phyloP scores from a whole-genome alignment of 306 rosid species.

The Arachis stenosperma region DNA sequence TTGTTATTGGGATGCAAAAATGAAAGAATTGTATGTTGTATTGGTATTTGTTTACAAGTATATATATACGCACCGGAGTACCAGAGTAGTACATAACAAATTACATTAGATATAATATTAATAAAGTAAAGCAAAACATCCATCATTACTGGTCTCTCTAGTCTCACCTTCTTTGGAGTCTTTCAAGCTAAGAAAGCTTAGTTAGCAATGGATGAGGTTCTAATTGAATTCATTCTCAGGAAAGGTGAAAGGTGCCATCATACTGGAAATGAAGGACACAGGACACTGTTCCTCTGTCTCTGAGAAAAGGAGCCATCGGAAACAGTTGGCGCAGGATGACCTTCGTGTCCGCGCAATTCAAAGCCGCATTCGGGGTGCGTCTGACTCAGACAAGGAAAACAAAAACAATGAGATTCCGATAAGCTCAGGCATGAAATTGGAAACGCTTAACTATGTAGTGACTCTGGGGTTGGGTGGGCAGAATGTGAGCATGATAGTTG shows the following conservation, averaged over 20 bases:
- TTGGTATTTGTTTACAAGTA: no score
- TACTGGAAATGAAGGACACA: slow-evolving; percentile 62
- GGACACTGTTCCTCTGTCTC: slow-evolving; percentile 44
- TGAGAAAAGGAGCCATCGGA: slow-evolving; percentile 46
- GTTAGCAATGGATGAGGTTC: no score
- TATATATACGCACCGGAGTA: no score
- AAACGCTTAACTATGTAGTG: slow-evolving; percentile 81
- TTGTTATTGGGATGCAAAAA: no score
- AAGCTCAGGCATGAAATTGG: slow-evolving; percentile 61
- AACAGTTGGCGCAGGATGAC: slow-evolving; percentile 44
- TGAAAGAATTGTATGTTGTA: no score
- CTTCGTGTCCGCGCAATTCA: slow-evolving; percentile 51
- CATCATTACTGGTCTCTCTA: slow-evolving; percentile 3
- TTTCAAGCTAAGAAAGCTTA: no score
- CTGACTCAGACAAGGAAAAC: neutral
- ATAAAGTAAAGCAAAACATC: neutral
- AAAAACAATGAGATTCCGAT: slow-evolving; percentile 56
- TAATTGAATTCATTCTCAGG: slow-evolving; percentile 37
- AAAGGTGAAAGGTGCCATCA: slow-evolving; percentile 53
- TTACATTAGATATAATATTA: no score
- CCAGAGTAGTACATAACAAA: no score
- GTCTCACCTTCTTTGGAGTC: no score
- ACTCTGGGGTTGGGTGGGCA: slow-evolving; percentile 61
- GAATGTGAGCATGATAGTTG: slow-evolving; percentile 77
- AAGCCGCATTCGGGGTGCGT: slow-evolving; percentile 29